phyloP scores from a whole-genome alignment of 2,329 filamentous ascomycete genomes.

The Gremmenia infestans region DNA sequence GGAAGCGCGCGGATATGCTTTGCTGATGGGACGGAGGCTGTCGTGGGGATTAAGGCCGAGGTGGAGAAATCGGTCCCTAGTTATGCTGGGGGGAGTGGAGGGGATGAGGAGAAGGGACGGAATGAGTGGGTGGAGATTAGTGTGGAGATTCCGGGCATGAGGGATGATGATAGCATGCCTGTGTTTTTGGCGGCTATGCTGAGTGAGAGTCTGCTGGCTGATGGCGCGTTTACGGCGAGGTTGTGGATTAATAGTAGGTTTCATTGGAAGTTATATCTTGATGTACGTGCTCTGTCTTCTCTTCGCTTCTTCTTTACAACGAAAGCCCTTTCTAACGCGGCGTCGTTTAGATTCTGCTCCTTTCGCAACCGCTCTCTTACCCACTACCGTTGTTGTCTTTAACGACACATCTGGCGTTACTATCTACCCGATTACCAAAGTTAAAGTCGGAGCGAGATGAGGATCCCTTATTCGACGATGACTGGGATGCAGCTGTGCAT shows the following conservation, averaged over 20 bases:
- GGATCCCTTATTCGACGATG: conserved; percentile 95
- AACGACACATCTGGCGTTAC: conserved; percentile 87
- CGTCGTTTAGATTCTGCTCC: conserved; percentile 71
- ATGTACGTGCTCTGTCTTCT: conserved; percentile 55
- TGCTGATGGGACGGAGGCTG: conserved; percentile 89
- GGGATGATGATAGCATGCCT: conserved; percentile 87
- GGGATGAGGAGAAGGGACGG: conserved; percentile 39
- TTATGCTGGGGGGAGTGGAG: conserved; percentile 30
- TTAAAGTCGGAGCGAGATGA: conserved; percentile 88
- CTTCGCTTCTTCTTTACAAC: not conserved
- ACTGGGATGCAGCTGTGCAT: conserved; percentile 80
- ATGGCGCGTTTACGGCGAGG: conserved; percentile 62
- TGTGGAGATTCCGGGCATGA: conserved; percentile 84
- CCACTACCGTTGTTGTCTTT: conserved; percentile 88
- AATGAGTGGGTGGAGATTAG: conserved; percentile 82
- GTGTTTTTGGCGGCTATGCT: conserved; percentile 87
- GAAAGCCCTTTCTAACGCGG: conserved; percentile 2
- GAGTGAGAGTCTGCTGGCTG: conserved; percentile 75
- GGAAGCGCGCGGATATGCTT: conserved; percentile 92
- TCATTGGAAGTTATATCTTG: conserved; percentile 95
- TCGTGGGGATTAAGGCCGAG: conserved; percentile 93
- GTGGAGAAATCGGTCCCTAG: conserved; percentile 64
- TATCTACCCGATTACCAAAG: conserved; percentile 77
- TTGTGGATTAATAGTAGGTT: conserved; percentile 86
- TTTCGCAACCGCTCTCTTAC: conserved; percentile 89